Conservation (phyloP, 306 rosid genomes). For the Casuarina equisetifolia region DNA sequence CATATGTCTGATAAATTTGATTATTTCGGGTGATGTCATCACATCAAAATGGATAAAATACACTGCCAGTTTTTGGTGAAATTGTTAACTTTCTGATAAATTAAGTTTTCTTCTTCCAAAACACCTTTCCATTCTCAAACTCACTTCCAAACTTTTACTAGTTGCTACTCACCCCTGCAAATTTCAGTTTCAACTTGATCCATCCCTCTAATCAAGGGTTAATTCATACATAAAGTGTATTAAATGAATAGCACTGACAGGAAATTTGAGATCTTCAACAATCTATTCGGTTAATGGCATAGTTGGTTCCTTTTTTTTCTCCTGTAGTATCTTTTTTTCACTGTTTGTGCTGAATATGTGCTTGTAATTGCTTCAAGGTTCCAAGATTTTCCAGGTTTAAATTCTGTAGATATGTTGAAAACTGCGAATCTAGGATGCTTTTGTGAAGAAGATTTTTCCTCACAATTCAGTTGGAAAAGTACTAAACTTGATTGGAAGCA, state of each 20-base stretch:
- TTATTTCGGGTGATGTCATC: constrained; percentile 3
- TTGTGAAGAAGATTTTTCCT: background rate
- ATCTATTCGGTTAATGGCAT: too few relatives aligned
- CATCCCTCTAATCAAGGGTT: too few relatives aligned
- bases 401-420: background rate
- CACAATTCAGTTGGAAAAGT: background rate
- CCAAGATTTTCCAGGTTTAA: background rate
- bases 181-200: too few relatives aligned
- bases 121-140: too few relatives aligned
- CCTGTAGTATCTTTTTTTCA: too few relatives aligned
- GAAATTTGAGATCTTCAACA: too few relatives aligned
- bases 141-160: too few relatives aligned
- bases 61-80: background rate
- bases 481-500: background rate
- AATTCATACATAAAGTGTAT: too few relatives aligned
- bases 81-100: background rate
- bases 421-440: background rate
- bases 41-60: background rate
- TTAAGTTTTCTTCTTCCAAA: too few relatives aligned
- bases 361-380: background rate
- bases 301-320: too few relatives aligned
- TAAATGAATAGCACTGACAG: too few relatives aligned
- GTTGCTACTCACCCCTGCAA: too few relatives aligned
- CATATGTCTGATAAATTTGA: background rate
- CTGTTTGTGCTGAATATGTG: background rate